Evolutionary conservation across 1,284 basidiomycete species (phyloP), one percentile per base, ranked within the genome.

Genomic region (Tetrapyrgos nigripes): DNA sequence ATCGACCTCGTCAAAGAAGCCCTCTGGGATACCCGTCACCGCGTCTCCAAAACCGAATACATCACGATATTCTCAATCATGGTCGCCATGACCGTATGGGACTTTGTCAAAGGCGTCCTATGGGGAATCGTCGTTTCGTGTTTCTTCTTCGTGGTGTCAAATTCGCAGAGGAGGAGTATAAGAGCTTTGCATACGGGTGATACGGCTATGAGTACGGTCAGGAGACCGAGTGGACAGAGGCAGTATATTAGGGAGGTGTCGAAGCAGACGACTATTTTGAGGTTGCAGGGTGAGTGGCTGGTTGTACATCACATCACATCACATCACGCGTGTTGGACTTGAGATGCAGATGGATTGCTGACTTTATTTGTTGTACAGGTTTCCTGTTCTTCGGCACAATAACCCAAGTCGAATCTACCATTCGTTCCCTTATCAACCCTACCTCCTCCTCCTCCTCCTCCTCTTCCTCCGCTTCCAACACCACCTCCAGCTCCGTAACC

Each of bases 331-430:
- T n/a, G n/a, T n/a, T n/a, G n/a, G 26, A 40, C 40, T 50, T 52
- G 37, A 21, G 27, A 33, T 31, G 52, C 53, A n/a, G 9, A 19
- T 31, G 35, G 2, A 33, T 13, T 51, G 5, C 27, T 19, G 46
- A 37, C 10, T n/a, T 35, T 26, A 23, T 19, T 24, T 6, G n/a
- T n/a, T n/a, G n/a, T n/a, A n/a, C 53, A 87, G 87, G 93, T 0
- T 96, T 94, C 77, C 80, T 99, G 35, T 99, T 98, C 83, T 99
- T 99, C 73, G 97, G 97, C 4, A 98, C 96, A 0, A 97, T 98
- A 67, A 83, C 90, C 1, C 81, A 89, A 45, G 94, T 97, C 58
- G 96, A 98, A 73, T 89, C 91, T 64, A 81, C 90, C 1, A 90
- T 95, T 46, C 84, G 91, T 6, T 76, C 82, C 17, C 81, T 95